Conservation (phyloP, 768 basidiomycete species). For the Clathrus columnatus region DNA sequence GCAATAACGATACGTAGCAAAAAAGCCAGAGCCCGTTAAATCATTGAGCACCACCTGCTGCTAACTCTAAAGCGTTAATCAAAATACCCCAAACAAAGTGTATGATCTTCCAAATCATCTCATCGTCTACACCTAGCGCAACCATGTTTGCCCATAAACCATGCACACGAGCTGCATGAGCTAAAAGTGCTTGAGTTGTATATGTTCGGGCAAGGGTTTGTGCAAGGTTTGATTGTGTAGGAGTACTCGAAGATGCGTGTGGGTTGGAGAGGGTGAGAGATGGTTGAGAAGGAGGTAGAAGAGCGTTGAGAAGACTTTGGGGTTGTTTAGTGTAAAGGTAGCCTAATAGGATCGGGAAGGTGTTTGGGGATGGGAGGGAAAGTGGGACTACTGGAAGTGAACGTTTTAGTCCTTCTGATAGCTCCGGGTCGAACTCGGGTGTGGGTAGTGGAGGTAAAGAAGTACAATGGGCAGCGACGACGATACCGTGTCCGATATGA, state of each 20-base stretch:
- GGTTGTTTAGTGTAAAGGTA: constrained; percentile 18
- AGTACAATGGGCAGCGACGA: constrained; percentile 13
- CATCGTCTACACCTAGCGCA: constrained; percentile 10
- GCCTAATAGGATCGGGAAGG: constrained; percentile 16
- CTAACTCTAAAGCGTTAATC: constrained; percentile 3
- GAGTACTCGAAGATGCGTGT: constrained; percentile 11
- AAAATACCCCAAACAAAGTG: constrained; percentile 11
- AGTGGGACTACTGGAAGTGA: constrained; percentile 18
- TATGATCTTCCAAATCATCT: constrained; percentile 5
- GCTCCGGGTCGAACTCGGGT: background rate
- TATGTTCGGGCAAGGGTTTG: constrained; percentile 3
- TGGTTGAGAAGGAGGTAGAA: constrained; percentile 18
- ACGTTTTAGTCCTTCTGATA: background rate
- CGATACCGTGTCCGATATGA: constrained; percentile 19
- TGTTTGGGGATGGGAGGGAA: constrained; percentile 14
- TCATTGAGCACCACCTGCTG: too few species aligned
- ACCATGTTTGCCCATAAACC: constrained; percentile 11
- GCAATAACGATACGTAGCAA: too few species aligned
- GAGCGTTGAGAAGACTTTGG: constrained; percentile 12
- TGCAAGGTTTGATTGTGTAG: constrained; percentile 6
- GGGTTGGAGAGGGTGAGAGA: constrained; percentile 20
- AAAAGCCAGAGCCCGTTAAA: too few species aligned
- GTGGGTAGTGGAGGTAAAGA: constrained; percentile 3
- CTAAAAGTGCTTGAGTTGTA: constrained; percentile 5
- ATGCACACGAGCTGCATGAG: constrained; percentile 4